phyloP scores from a whole-genome alignment of 306 rosid species.

The Acacia melanoxylon region DNA sequence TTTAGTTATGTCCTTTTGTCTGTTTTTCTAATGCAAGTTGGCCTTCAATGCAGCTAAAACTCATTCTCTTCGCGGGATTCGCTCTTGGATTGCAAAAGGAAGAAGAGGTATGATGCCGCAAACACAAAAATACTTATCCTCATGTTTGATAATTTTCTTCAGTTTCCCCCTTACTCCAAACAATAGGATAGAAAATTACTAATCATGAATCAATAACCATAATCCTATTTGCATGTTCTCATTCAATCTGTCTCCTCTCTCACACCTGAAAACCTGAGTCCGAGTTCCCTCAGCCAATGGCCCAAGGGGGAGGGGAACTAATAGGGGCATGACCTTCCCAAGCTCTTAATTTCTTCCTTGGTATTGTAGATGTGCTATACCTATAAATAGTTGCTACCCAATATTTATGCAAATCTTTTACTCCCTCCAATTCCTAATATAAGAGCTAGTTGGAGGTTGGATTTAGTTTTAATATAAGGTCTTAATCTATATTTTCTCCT shows the following conservation, averaged over 20 bases:
- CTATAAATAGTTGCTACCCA: too few species aligned
- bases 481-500: too few species aligned
- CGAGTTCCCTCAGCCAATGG: not conserved
- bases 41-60: constrained; percentile 49
- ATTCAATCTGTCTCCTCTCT: not conserved
- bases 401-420: too few species aligned
- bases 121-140: not conserved
- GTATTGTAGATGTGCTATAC: not conserved
- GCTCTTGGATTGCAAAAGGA: constrained; percentile 89
- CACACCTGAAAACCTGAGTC: not conserved
- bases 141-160: not conserved
- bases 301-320: not conserved
- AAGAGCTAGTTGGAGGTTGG: too few species aligned
- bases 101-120: constrained; percentile 49
- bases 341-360: not conserved
- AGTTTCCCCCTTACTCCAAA: not conserved
- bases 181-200: not conserved
- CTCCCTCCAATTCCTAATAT: too few species aligned
- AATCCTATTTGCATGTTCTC: not conserved
- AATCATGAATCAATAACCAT: not conserved
- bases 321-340: not conserved
- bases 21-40: constrained; percentile 33
- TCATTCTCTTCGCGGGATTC: constrained; percentile 50
- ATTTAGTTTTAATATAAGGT: too few species aligned
- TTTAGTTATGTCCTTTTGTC: constrained; percentile 4